These are phyloP conservation scores for Claviceps sorghi DNA, from an alignment of 2,329 filamentous ascomycete genomes.

Conservation along the genomic window DNA sequence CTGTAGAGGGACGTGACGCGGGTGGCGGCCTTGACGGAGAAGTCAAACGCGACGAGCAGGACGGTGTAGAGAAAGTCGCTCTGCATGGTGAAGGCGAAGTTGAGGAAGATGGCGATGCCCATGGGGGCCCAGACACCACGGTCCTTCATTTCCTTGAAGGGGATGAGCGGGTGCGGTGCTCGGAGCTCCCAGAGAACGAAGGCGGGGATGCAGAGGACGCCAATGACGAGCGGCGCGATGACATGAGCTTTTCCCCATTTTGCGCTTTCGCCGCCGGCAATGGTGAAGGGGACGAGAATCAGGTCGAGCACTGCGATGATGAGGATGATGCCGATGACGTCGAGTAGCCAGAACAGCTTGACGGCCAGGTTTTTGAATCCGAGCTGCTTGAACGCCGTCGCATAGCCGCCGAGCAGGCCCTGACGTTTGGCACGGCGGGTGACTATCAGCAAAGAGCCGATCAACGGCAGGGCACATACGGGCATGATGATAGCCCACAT, in stretches of 20 bases:
- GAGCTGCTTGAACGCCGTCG: slow-evolving; percentile 17
- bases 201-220: slow-evolving; percentile 37
- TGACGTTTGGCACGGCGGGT: slow-evolving; percentile 38
- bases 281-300: slow-evolving; percentile 49
- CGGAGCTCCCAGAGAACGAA: slow-evolving; percentile 46
- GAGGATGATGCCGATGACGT: slow-evolving; percentile 41
- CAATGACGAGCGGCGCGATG: slow-evolving; percentile 42
- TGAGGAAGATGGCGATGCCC: slow-evolving; percentile 22
- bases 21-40: slow-evolving; percentile 30
- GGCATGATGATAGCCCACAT: slow-evolving; percentile 52
- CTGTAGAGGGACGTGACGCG: slow-evolving; percentile 35
- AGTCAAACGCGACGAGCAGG: slow-evolving; percentile 36
- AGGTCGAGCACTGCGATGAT: slow-evolving; percentile 41
- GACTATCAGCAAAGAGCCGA: slow-evolving; percentile 40
- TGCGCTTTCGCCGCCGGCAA: slow-evolving; percentile 29
- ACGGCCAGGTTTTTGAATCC: slow-evolving; percentile 28
- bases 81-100: slow-evolving; percentile 31
- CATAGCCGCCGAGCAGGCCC: slow-evolving; percentile 24
- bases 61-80: slow-evolving; percentile 37
- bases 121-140: slow-evolving; percentile 35
- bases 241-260: slow-evolving; percentile 36
- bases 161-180: slow-evolving; percentile 42
- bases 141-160: slow-evolving; percentile 33
- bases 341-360: slow-evolving; percentile 37
- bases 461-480: slow-evolving; percentile 44